These are phyloP conservation scores for Hemisphaericaspora subhashii DNA, from an alignment of 1,139 yeast species.

Conservation along the genomic window DNA sequence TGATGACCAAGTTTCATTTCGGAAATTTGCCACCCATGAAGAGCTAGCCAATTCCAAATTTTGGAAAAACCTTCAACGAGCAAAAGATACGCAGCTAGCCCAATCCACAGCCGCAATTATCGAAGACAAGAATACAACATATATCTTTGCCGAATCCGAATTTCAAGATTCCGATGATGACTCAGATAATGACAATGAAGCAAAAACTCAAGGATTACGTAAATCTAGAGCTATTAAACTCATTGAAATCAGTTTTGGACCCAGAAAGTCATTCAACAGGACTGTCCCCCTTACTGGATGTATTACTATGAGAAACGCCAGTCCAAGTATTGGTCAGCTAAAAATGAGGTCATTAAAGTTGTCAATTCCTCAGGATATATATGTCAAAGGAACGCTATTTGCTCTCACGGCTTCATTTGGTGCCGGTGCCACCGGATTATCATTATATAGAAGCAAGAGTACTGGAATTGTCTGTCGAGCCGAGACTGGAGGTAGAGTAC, in stretches of 20 bases:
- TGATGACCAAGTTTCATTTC: constrained; percentile 1
- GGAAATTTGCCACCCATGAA: constrained; percentile 1
- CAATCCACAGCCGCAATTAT: constrained; percentile 1
- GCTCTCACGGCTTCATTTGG: constrained; percentile 7
- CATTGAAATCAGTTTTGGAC: constrained; percentile 5
- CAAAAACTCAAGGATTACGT: not conserved
- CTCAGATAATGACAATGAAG: not conserved
- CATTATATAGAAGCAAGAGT: constrained; percentile 2
- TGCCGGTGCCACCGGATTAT: constrained; percentile 12
- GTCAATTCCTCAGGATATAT: constrained; percentile 10
- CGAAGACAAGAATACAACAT: constrained; percentile 3
- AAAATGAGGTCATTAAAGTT: constrained; percentile 5
- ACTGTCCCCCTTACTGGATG: constrained; percentile 12
- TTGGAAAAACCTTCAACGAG: constrained; percentile 3
- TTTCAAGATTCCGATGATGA: not conserved
- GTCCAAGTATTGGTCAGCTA: constrained; percentile 7
- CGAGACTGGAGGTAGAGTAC: constrained; percentile 8
- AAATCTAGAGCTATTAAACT: not conserved
- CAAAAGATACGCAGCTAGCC: not conserved
- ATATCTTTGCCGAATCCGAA: constrained; percentile 4
- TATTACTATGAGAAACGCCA: constrained; percentile 6
- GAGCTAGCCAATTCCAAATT: constrained; percentile 3
- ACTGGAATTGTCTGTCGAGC: constrained; percentile 11
- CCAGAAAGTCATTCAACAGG: too few relatives aligned
- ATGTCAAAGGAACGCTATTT: constrained; percentile 7